A percentile compares a stretch with the other conserved stretches of the same genome.
Evolutionary conservation across 345 rosid genomes (phyloP).

Genomic region (Salix brachista): DNA sequence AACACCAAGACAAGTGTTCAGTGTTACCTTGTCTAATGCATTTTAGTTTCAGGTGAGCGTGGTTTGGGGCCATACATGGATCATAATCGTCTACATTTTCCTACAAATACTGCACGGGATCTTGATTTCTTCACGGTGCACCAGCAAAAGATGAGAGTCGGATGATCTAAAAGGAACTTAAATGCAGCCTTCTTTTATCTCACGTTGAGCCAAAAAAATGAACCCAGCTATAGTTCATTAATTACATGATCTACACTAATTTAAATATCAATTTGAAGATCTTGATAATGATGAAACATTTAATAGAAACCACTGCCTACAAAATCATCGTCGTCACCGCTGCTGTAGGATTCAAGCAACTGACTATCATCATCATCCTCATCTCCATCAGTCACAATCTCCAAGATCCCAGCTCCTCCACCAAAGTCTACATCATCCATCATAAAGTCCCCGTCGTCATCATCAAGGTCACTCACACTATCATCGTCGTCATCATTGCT

Average conservation of each 20-base stretch:
- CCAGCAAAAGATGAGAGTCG: neutral
- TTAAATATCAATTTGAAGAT: neutral
- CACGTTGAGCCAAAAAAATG: neutral
- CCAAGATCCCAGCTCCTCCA: constrained; percentile 59
- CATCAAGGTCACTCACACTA: constrained; percentile 57
- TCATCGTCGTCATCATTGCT: constrained; percentile 65
- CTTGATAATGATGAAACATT: constrained; percentile 11
- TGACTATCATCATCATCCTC: constrained; percentile 64
- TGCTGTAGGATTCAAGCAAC: constrained; percentile 65
- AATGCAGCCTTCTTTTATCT: too few species aligned
- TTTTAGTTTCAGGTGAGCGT: neutral
- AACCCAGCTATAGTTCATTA: neutral
- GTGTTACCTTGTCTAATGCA: neutral
- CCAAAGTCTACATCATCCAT: constrained; percentile 52
- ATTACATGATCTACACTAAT: constrained; percentile 20
- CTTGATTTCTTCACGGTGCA: neutral
- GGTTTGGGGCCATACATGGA: neutral
- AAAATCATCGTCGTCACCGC: constrained; percentile 68
- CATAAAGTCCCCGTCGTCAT: constrained; percentile 51
- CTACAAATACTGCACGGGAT: neutral
- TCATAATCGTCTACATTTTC: neutral
- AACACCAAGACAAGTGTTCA: neutral
- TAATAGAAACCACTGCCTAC: constrained; percentile 44
- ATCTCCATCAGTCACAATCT: constrained; percentile 55
- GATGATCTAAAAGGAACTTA: neutral